Evolutionary conservation across 169 alveolate species (phyloP).

Genomic region (Plasmodium coatneyi): DNA sequence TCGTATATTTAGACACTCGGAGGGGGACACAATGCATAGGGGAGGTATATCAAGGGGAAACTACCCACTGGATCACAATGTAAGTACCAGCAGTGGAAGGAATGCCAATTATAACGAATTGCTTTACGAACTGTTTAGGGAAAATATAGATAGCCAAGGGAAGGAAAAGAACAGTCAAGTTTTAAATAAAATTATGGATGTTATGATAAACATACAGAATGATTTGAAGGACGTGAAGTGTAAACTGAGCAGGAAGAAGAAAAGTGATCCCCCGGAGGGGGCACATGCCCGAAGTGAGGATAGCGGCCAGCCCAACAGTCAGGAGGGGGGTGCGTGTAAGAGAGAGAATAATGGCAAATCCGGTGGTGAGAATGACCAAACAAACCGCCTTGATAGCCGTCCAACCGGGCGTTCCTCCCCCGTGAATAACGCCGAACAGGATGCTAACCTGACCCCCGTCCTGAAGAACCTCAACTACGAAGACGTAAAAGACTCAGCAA

Average conservation of each 20-base stretch:
- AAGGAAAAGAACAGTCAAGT: conserved; percentile 32
- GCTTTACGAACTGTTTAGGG: conserved; percentile 13
- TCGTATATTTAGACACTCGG: neutral
- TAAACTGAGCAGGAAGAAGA: conserved; percentile 22
- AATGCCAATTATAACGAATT: neutral
- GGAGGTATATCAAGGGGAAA: neutral
- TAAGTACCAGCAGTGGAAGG: neutral
- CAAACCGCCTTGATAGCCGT: neutral
- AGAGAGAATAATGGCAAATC: no score
- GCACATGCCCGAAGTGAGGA: neutral
- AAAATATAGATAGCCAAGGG: conserved; percentile 4
- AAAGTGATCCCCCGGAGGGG: neutral
- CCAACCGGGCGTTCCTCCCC: neutral
- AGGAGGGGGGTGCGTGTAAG: neutral
- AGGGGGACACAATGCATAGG: conserved; percentile 4
- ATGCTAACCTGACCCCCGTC: neutral
- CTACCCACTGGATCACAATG: neutral
- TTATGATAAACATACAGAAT: conserved; percentile 63
- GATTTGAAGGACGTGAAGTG: conserved; percentile 63
- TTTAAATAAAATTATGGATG: conserved; percentile 48
- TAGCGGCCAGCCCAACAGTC: neutral
- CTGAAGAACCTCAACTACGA: conserved; percentile 57
- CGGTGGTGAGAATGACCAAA: neutral
- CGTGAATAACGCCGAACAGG: neutral
- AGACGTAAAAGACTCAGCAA: conserved; percentile 30